phyloP scores from a whole-genome alignment of 176 grass and related monocot genomes.

The Triticum turgidum region DNA sequence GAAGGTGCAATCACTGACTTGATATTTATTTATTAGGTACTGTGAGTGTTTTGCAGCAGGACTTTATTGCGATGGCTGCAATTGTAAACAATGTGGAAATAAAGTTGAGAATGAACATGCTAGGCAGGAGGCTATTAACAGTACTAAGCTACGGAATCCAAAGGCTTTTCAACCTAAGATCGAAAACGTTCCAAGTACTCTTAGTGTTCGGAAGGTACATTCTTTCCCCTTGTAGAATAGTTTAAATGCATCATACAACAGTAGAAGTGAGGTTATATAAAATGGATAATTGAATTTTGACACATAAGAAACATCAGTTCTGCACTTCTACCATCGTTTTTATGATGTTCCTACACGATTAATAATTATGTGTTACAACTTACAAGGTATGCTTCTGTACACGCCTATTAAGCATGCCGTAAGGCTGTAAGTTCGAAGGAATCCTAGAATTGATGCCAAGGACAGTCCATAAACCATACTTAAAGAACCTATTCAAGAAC shows the following conservation, averaged over 20 bases:
- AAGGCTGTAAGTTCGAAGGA: slow-evolving; percentile 18
- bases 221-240: slow-evolving; percentile 21
- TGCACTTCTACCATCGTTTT: slow-evolving; percentile 8
- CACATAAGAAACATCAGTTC: neutral
- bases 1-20: slow-evolving; percentile 32
- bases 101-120: slow-evolving; percentile 61
- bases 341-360: neutral
- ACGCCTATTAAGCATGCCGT: neutral
- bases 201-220: slow-evolving; percentile 47
- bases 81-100: slow-evolving; percentile 72
- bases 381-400: neutral
- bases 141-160: slow-evolving; percentile 57
- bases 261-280: neutral
- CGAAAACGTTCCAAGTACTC: slow-evolving; percentile 49
- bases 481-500: neutral
- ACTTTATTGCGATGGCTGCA: slow-evolving; percentile 71
- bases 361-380: neutral
- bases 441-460: slow-evolving; percentile 4
- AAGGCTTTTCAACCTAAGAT: slow-evolving; percentile 83
- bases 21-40: slow-evolving; percentile 55
- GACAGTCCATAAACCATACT: slow-evolving; percentile 1
- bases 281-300: neutral
- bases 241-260: neutral
- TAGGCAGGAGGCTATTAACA: slow-evolving; percentile 61
- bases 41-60: slow-evolving; percentile 81